phyloP scores from a whole-genome alignment of 2,329 filamentous ascomycete genomes.

The Exophiala dermatitidis region DNA sequence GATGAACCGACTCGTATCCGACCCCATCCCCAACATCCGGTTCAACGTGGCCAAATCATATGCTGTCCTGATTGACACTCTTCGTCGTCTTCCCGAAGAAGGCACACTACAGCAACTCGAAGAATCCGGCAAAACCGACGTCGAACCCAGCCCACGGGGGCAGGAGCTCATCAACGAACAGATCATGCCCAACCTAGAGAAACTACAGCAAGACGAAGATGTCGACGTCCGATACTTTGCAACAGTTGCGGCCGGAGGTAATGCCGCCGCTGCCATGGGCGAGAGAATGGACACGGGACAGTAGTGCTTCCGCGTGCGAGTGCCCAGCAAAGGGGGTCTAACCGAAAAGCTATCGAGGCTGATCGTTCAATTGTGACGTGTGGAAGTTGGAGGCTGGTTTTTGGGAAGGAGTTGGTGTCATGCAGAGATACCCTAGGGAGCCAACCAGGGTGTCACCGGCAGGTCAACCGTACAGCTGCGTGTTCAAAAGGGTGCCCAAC shows the following conservation, averaged over 20 bases:
- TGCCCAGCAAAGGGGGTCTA: not conserved
- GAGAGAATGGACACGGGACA: constrained; percentile 32
- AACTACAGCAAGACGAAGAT: constrained; percentile 93
- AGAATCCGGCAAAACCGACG: constrained; percentile 57
- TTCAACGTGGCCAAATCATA: constrained; percentile 99
- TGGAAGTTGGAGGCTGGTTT: not conserved
- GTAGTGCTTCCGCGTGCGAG: constrained; percentile 9
- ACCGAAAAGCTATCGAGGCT: not conserved
- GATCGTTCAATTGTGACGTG: not conserved
- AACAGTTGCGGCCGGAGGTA: constrained; percentile 66
- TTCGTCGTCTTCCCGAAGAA: constrained; percentile 81
- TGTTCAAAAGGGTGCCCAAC: no score
- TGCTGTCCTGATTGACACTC: constrained; percentile 76
- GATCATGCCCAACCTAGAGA: constrained; percentile 83
- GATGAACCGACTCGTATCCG: constrained; percentile 84
- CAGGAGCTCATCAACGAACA: constrained; percentile 77
- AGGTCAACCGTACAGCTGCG: no score
- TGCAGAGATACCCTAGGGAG: no score
- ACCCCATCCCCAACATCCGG: constrained; percentile 97
- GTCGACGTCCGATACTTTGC: constrained; percentile 98
- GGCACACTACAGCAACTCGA: constrained; percentile 80
- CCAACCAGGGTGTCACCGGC: no score
- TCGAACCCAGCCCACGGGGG: constrained; percentile 60
- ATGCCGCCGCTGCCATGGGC: constrained; percentile 41
- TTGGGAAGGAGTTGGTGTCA: not conserved